Base-by-base conservation (phyloP, 345 rosid species). In the Rhizophora mangle region DNA sequence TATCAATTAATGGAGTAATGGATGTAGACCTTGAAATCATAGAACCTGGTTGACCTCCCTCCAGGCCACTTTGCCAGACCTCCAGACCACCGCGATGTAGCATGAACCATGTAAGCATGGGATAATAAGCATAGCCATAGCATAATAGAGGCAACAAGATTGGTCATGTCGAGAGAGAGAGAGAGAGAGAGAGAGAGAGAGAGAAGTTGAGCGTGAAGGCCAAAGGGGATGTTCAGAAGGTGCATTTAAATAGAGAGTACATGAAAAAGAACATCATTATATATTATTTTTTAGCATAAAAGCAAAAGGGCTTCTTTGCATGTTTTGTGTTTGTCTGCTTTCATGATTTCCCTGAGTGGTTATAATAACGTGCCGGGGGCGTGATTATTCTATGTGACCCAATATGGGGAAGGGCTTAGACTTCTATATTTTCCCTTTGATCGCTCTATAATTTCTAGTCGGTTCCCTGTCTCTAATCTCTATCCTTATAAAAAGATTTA, bases 11-110 rank as follows among this genome's bases (percentile, higher is more conserved):
- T 39, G 47, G 54, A n/a, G 20, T 49, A 3, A 46, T 34, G 60
- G 16, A 64, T 2, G 46, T 39, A 73, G 75, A 83, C 96, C 88
- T 89, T 89, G 76, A 91, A 91, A 49, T 86, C 87, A 66, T 89
- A 91, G 84, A 87, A 82, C 67, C 88, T 81, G 74, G 96, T 82
- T 21, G 91, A 75, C 62, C 80, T 60, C 16, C 82, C 80, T 36
- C 47, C 11, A 64, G 83, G 83, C 81, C 81, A 82, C 2, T 32
- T n/a, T 34, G 58, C 58, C 15, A 11, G 47, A 11, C 47, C 47
- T 39, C 47, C 47, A 39, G 47, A 39, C 47, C 47, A 39, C 47
- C 47, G 47, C 2, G 54, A 29, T 10, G 39, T 2, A 32, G 63
- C 78, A 29, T 76, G 84, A 34, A 74, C 73, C 55, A 68, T 57